phyloP scores from a whole-genome alignment of 495 filamentous ascomycete genomes.

The Lentithecium fluviatile region DNA sequence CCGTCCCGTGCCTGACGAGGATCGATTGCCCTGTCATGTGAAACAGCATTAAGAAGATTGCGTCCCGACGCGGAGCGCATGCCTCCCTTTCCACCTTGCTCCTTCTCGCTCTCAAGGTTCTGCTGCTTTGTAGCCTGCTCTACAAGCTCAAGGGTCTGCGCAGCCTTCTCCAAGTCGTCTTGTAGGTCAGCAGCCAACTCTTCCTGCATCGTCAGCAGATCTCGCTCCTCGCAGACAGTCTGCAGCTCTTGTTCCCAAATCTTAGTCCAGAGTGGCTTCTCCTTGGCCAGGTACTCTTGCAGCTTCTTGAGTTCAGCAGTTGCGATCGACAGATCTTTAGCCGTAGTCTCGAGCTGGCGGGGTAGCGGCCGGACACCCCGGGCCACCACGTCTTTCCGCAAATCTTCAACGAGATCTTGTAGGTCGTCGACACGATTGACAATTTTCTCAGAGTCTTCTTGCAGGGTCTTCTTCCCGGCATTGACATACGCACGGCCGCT shows the following conservation, averaged over 20 bases:
- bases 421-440: constrained; percentile 92
- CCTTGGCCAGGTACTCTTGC: constrained; percentile 82
- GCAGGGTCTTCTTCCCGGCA: constrained; percentile 78
- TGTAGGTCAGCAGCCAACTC: constrained; percentile 87
- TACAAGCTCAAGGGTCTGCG: constrained; percentile 87
- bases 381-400: constrained; percentile 93
- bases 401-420: constrained; percentile 92
- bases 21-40: constrained; percentile 65
- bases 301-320: constrained; percentile 91
- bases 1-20: constrained; percentile 81
- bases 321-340: constrained; percentile 78
- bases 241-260: constrained; percentile 97
- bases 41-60: constrained; percentile 53
- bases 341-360: constrained; percentile 82
- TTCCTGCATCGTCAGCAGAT: constrained; percentile 90
- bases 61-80: constrained; percentile 32
- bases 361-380: constrained; percentile 91
- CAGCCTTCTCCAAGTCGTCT: constrained; percentile 91
- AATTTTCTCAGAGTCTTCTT: constrained; percentile 79
- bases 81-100: background rate
- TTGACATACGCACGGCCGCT: constrained; percentile 80
- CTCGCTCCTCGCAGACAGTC: constrained; percentile 89
- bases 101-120: constrained; percentile 58
- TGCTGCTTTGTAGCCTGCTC: constrained; percentile 97
- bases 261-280: constrained; percentile 96